These are phyloP conservation scores for Nigrospora osmanthi DNA, from an alignment of 2,329 filamentous ascomycete genomes.

Conservation along the genomic window DNA sequence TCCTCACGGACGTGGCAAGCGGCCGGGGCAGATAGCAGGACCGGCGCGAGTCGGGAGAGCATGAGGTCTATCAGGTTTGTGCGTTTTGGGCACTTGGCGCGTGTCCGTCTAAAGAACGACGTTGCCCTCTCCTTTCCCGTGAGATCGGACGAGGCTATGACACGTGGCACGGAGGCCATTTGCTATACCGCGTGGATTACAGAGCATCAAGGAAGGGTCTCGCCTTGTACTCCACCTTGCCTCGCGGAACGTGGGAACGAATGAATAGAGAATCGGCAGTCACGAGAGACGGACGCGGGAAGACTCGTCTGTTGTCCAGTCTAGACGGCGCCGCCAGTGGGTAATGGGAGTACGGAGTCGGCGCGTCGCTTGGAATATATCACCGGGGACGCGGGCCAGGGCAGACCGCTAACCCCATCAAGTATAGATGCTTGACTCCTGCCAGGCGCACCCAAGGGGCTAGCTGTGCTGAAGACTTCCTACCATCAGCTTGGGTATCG, in stretches of 20 bases:
- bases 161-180: slow-evolving; percentile 14
- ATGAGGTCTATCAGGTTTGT: slow-evolving; percentile 1
- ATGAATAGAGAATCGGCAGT: slow-evolving; percentile 1
- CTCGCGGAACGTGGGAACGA: slow-evolving; percentile 45
- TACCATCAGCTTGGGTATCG: too few species aligned
- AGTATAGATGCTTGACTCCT: too few species aligned
- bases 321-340: too few species aligned
- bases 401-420: too few species aligned
- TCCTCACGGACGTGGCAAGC: background rate
- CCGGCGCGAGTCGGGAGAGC: slow-evolving; percentile 2
- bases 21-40: background rate
- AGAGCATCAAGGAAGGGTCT: slow-evolving; percentile 67
- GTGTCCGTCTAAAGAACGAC: slow-evolving; percentile 3
- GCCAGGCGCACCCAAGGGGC: too few species aligned
- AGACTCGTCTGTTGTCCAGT: too few species aligned
- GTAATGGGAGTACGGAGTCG: too few species aligned
- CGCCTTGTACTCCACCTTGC: slow-evolving; percentile 71
- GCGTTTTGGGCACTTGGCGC: background rate
- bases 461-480: too few species aligned
- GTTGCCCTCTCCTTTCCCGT: background rate
- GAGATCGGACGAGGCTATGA: background rate
- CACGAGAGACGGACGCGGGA: too few species aligned
- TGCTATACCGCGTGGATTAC: slow-evolving; percentile 68
- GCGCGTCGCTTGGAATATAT: too few species aligned
- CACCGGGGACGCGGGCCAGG: too few species aligned